Base-by-base conservation (phyloP, 768 basidiomycete genomes). In the Tylopilus balloui region DNA sequence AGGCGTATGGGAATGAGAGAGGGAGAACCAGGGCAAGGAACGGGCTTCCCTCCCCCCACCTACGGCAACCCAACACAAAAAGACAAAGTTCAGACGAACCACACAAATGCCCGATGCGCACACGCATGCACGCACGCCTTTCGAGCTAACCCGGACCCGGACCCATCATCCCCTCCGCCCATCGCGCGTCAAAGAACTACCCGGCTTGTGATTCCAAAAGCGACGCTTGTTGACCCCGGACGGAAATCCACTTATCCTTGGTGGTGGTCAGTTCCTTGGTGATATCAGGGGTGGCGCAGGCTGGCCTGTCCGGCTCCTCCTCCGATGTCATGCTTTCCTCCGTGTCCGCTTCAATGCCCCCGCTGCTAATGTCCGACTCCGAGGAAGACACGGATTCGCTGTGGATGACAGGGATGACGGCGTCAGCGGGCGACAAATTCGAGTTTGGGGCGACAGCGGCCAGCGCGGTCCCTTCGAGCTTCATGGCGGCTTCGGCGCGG, bases 291-390 rank as follows among this genome's bases (percentile, higher is more conserved):
- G 47, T 42, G 45, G 47, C 42, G 27, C 42, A 47, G 37, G 61
- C 64, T 17, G 62, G 56, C 58, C 78, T 78, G 34, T 81, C 77
- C 19, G 64, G 61, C 60, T 87, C 79, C 48, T 76, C 86, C 58
- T 88, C 87, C 28, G 85, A 86, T 3, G 85, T 83, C 55, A 84
- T 70, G 60, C 84, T 86, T 61, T 83, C 84, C 66, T 89, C 87
- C 20, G 79, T 79, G 59, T 89, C 88, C 8, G 83, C 85, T 50
- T 88, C 88, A 45, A 76, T 76, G 17, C 73, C 75, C 13, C 79
- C 80, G 15, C 75, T 81, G 62, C 71, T 79, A 49, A 65, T 74
- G 58, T 84, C 84, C 23, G 78, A 78, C 59, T 82, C 82, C 36
- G 80, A 84, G 53, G 72, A 77, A 21, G 79, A 75, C 37, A 71